These are phyloP conservation scores for Terfezia boudieri DNA, from an alignment of 495 filamentous ascomycete genomes.

Conservation along the genomic window DNA sequence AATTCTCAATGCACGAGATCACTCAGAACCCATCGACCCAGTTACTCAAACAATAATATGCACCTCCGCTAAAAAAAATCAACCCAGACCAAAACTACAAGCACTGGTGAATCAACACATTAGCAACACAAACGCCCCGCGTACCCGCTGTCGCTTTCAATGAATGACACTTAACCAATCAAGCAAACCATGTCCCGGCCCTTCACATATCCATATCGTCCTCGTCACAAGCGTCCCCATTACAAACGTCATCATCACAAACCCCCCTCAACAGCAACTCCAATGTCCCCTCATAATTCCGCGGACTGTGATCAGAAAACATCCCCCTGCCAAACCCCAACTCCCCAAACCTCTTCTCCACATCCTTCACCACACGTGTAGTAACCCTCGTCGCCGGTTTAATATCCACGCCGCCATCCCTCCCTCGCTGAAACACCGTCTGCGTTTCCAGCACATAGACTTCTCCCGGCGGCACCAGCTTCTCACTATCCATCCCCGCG, in stretches of 20 bases:
- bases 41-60: too few relatives aligned
- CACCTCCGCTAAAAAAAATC: too few relatives aligned
- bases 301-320: constrained; percentile 59
- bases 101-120: too few relatives aligned
- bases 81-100: too few relatives aligned
- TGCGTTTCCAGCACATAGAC: constrained; percentile 49
- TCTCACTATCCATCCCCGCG: constrained; percentile 44
- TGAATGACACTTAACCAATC: constrained; percentile 19
- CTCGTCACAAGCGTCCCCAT: background rate
- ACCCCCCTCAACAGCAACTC: constrained; percentile 29
- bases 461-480: constrained; percentile 54
- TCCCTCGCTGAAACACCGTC: constrained; percentile 26
- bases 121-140: too few relatives aligned
- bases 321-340: constrained; percentile 48
- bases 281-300: constrained; percentile 42
- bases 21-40: too few relatives aligned
- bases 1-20: too few relatives aligned
- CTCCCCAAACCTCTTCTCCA: constrained; percentile 39
- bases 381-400: constrained; percentile 27
- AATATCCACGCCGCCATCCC: constrained; percentile 12
- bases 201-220: background rate
- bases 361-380: constrained; percentile 38
- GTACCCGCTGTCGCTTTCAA: background rate
- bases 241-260: background rate
- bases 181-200: constrained; percentile 21